phyloP scores from a whole-genome alignment of 345 rosid genomes.

The Brassica incana region DNA sequence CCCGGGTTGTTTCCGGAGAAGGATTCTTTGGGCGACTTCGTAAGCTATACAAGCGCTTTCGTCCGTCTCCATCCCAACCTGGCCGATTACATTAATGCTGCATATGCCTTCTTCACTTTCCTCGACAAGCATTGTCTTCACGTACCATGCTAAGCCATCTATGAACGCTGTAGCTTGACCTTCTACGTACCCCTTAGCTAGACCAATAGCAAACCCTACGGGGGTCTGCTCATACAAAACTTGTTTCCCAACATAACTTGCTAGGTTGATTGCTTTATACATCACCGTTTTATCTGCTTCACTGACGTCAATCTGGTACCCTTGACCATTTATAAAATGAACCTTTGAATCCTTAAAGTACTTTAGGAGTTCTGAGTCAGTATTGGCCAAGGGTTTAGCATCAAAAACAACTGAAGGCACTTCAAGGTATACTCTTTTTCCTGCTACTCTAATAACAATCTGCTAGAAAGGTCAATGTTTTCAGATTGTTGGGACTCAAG shows the following conservation, averaged over 20 bases:
- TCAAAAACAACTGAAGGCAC: not conserved
- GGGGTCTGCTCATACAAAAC: not conserved
- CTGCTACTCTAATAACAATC: not conserved
- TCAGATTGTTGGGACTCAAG: not conserved
- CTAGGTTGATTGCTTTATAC: not conserved
- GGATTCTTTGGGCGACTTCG: conserved; percentile 72
- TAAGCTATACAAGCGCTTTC: conserved; percentile 43
- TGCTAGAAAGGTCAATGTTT: not conserved
- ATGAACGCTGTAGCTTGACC: not conserved
- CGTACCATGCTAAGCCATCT: conserved; percentile 76
- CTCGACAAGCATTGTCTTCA: conserved; percentile 73
- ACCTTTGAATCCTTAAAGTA: not conserved
- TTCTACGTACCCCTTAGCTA: not conserved
- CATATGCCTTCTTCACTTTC: conserved; percentile 71
- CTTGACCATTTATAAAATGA: not conserved
- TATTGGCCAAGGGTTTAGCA: not conserved
- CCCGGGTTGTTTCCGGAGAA: conserved; percentile 66
- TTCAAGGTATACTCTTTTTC: not conserved
- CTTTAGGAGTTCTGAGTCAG: not conserved
- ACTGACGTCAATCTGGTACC: not conserved
- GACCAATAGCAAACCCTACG: not conserved
- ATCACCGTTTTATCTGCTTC: not conserved
- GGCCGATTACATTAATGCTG: conserved; percentile 68
- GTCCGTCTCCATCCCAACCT: conserved; percentile 62
- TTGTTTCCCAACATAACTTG: not conserved